These are phyloP conservation scores for Teratosphaeria destructans DNA, from an alignment of 2,329 filamentous ascomycete species.

Conservation along the genomic window DNA sequence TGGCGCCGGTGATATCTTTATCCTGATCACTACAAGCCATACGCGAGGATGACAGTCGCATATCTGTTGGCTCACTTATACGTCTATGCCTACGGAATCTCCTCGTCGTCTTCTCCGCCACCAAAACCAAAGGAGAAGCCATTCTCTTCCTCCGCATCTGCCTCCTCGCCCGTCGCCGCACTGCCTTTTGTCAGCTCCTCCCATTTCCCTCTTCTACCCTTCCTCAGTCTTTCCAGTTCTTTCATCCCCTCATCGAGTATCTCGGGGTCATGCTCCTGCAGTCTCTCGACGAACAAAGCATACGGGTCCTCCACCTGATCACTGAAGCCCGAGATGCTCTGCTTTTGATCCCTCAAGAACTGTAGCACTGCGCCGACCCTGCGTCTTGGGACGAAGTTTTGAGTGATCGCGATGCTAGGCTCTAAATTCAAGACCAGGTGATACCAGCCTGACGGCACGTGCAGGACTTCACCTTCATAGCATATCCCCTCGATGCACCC, in stretches of 20 bases:
- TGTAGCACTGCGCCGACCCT: conserved; percentile 65
- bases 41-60: too few relatives aligned
- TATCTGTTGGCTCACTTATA: not conserved
- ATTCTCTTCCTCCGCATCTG: conserved; percentile 38
- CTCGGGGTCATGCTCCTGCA: conserved; percentile 54
- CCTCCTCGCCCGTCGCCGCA: conserved; percentile 32
- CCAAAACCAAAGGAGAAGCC: conserved; percentile 54
- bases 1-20: not conserved
- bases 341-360: conserved; percentile 71
- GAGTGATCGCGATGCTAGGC: conserved; percentile 76
- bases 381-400: conserved; percentile 79
- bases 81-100: conserved; percentile 12
- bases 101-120: conserved; percentile 36
- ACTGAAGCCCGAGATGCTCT: conserved; percentile 80
- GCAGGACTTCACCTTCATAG: conserved; percentile 70
- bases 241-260: conserved; percentile 56
- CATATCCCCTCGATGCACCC: conserved; percentile 84
- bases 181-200: conserved; percentile 56
- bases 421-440: conserved; percentile 89
- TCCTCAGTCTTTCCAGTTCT: conserved; percentile 52
- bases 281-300: conserved; percentile 59
- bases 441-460: conserved; percentile 94
- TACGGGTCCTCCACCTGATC: conserved; percentile 63
- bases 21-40: not conserved
- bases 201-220: conserved; percentile 73